Evolutionary conservation across 192 early-diverging fungal genomes (phyloP), one percentile per base, ranked within the genome.

Genomic region (Anaeromyces robustus): DNA sequence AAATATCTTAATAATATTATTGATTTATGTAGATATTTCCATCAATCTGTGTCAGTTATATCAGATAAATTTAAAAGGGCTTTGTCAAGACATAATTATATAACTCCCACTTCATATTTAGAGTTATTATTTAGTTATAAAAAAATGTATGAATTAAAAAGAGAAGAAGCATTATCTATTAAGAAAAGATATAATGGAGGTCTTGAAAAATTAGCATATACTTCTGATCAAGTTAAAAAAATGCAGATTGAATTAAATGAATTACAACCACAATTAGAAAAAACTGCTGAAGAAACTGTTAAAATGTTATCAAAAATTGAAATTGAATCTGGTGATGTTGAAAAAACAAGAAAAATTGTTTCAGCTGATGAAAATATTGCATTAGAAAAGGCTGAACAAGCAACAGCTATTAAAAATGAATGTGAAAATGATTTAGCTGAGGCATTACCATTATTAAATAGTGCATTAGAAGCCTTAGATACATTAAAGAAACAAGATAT

Each of bases 401-500:
- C 89, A 2, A 77, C 85, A 29, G 88, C 89, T 31, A 91, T 90
- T 78, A 91, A 91, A 80, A 84, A 79, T 30, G 90, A 91, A 80
- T 89, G 88, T 78, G 90, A 91, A 78, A 83, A 83, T 41, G 88
- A 91, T 83, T 84, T 91, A 30, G 90, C 90, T 1, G 86, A 90
- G 59, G 90, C 90, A 11, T 80, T 91, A 39, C 90, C 90, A 29
- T 80, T 91, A 30, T 81, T 91, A 77, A 91, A 91, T 80, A 81
- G 88, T 18, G 90, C 90, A 6, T 83, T 91, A 22, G 77, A 86
- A 29, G 90, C 90, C 37, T 81, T 91, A 77, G 90, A 91, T 79
- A 91, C 90, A 12, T 79, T 91, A 31, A 91, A 91, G 78, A 91
- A 91, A 82, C 83, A 81, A 29, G 90, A 91, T 80, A 91, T 91